Evolutionary conservation across 306 rosid genomes (phyloP).

Genomic region (Castanea mollissima): DNA sequence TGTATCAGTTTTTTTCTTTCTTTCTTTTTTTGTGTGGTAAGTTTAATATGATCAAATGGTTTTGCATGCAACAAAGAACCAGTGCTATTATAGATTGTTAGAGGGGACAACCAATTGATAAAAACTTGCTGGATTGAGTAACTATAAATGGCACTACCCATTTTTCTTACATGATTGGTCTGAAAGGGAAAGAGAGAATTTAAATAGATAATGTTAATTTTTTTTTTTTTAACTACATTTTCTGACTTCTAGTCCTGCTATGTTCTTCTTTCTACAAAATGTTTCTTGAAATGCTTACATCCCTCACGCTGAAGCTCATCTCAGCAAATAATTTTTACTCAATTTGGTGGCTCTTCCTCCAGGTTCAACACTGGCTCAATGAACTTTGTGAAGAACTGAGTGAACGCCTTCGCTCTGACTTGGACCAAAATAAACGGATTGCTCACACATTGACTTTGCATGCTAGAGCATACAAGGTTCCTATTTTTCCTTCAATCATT

Average conservation of each 20-base stretch:
- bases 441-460: slow-evolving; percentile 79
- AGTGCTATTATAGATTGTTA: background rate
- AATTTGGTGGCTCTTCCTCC: slow-evolving; percentile 22
- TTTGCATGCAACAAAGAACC: background rate
- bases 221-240: background rate
- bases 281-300: background rate
- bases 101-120: background rate
- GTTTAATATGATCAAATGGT: background rate
- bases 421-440: slow-evolving; percentile 79
- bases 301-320: background rate
- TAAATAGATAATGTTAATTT: background rate
- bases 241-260: background rate
- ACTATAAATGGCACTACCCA: no score
- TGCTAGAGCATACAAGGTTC: slow-evolving; percentile 76
- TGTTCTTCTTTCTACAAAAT: background rate
- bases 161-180: no score
- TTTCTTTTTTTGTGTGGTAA: background rate
- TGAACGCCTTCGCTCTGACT: slow-evolving; percentile 78
- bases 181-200: background rate
- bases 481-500: background rate
- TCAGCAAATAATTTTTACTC: slow-evolving; percentile 1
- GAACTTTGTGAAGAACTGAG: slow-evolving; percentile 77
- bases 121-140: background rate
- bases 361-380: slow-evolving; percentile 91
- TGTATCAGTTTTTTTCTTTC: background rate